A percentile compares a stretch with the other conserved stretches of the same genome.
phyloP scores from a whole-genome alignment of 116 monocot species.

The Cymodocea nodosa region DNA sequence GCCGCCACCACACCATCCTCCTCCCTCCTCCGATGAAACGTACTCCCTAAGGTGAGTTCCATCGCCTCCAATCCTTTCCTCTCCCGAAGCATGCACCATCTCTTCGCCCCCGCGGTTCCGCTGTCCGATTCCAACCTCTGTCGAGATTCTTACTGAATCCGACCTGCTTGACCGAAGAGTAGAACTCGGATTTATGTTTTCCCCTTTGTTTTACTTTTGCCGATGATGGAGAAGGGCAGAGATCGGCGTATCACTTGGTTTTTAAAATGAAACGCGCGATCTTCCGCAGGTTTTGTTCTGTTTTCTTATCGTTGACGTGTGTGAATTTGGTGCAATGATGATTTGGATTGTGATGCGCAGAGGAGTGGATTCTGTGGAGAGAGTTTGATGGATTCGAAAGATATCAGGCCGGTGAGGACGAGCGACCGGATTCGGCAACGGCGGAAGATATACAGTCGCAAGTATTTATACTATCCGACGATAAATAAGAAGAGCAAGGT shows the following conservation, averaged over 20 bases:
- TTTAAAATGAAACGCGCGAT: not conserved
- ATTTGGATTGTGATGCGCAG: not conserved
- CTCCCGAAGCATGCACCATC: not conserved
- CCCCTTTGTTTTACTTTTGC: not conserved
- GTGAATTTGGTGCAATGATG: not conserved
- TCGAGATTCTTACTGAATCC: not conserved
- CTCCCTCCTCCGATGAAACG: not conserved
- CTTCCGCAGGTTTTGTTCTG: not conserved
- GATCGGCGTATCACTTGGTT: no score
- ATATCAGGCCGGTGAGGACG: slow-evolving; percentile 39
- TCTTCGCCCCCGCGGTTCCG: not conserved
- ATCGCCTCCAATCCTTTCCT: not conserved
- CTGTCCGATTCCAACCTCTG: not conserved
- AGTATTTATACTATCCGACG: slow-evolving; percentile 43
- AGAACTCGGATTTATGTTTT: not conserved
- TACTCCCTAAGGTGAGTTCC: not conserved
- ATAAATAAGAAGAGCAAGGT: slow-evolving; percentile 73
- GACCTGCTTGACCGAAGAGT: not conserved
- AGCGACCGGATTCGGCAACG: slow-evolving; percentile 77
- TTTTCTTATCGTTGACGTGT: not conserved
- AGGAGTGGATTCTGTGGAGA: not conserved
- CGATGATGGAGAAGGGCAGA: not conserved
- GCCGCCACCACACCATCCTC: not conserved
- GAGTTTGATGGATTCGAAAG: slow-evolving; percentile 46
- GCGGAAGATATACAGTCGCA: slow-evolving; percentile 37